Conservation (phyloP, 208 protist genomes). For the Blechomonas ayalai region DNA sequence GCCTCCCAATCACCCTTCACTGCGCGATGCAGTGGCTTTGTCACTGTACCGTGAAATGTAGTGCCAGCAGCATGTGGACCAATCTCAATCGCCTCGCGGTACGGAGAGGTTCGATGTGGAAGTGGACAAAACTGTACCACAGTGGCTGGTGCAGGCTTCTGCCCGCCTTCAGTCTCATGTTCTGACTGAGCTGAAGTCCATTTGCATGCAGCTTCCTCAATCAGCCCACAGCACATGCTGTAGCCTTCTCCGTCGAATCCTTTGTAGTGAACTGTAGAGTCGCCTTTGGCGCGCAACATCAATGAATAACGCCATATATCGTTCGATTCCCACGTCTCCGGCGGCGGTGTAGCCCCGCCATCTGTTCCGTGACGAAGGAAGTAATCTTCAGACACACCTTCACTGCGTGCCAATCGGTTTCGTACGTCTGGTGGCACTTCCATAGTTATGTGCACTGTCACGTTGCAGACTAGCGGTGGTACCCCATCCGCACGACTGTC, state of each 20-base stretch:
- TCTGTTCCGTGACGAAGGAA: neutral
- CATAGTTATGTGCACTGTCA: conserved; percentile 13
- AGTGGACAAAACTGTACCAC: conserved; percentile 25
- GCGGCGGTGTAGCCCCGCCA: neutral
- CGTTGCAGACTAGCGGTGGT: conserved; percentile 5
- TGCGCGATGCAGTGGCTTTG: conserved; percentile 56
- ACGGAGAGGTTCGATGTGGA: too few species aligned
- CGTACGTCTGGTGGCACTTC: conserved; percentile 1
- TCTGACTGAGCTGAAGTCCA: neutral
- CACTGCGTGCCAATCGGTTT: neutral
- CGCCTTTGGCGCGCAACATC: conserved; percentile 18
- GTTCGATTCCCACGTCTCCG: conserved; percentile 6
- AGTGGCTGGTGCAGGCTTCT: neutral
- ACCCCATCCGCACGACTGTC: neutral
- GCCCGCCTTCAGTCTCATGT: neutral
- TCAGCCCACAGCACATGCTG: conserved; percentile 69
- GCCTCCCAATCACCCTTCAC: conserved; percentile 41
- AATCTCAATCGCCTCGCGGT: too few species aligned
- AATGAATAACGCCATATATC: conserved; percentile 55
- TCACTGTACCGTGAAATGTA: conserved; percentile 26
- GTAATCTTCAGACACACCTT: conserved; percentile 4
- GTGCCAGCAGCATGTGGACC: too few species aligned
- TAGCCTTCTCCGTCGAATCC: conserved; percentile 69
- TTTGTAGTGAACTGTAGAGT: conserved; percentile 58
- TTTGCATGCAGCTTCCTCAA: conserved; percentile 3